phyloP scores from a whole-genome alignment of 192 early-diverging fungal species.

The Obelidium mucronatum region DNA sequence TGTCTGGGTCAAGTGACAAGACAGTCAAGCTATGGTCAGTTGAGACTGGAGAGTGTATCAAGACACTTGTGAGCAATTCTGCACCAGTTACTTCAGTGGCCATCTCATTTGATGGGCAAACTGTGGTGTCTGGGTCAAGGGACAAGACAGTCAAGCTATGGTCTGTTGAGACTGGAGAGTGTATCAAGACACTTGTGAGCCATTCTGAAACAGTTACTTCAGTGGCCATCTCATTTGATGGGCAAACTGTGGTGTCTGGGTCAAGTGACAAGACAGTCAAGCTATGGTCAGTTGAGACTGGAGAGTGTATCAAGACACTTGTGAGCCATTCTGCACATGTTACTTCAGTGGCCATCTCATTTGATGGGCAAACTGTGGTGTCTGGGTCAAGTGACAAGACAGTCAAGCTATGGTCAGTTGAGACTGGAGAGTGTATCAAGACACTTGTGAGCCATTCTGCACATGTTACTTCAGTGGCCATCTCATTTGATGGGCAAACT shows the following conservation, averaged over 20 bases:
- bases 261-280: conserved; percentile 1
- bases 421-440: background rate
- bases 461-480: no score
- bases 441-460: no score
- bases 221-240: background rate
- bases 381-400: conserved; percentile 20
- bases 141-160: conserved; percentile 30
- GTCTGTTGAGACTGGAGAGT: background rate
- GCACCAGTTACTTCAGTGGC: conserved; percentile 17
- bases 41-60: background rate
- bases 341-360: conserved; percentile 15
- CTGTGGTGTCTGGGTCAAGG: conserved; percentile 26
- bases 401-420: conserved; percentile 21
- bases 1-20: conserved; percentile 27
- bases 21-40: conserved; percentile 33
- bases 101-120: background rate
- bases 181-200: background rate
- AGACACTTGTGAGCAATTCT: conserved; percentile 13
- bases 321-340: conserved; percentile 7
- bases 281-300: background rate
- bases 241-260: background rate
- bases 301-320: conserved; percentile 21
- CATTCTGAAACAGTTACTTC: background rate
- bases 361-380: conserved; percentile 3
- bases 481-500: no score